Percentiles rank a stretch among this genome's conserved stretches.
These are phyloP conservation scores for Cystoisospora suis DNA, from an alignment of 169 alveolate genomes.

Conservation along the genomic window DNA sequence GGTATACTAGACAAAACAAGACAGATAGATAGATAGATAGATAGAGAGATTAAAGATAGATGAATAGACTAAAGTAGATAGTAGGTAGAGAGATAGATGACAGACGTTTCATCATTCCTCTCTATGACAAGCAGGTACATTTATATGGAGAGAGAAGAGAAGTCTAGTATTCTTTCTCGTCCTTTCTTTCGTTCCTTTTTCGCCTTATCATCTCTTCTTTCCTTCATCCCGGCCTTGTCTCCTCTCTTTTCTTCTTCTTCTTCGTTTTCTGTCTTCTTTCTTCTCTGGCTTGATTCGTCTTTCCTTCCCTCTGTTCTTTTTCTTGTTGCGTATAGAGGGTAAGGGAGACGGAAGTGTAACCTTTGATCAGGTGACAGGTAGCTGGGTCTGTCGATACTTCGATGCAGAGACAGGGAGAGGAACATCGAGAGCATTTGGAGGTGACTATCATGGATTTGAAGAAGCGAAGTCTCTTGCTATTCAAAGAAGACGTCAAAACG, in stretches of 20 bases:
- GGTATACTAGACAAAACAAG: too few relatives aligned
- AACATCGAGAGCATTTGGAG: not conserved
- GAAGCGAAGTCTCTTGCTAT: not conserved
- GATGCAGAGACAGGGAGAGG: not conserved
- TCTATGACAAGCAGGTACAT: not conserved
- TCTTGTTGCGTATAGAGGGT: not conserved
- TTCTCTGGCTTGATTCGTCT: not conserved
- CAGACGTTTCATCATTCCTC: not conserved
- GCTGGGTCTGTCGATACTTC: not conserved
- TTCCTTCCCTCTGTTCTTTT: not conserved
- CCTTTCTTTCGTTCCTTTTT: not conserved
- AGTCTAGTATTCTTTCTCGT: not conserved
- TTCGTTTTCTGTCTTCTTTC: not conserved
- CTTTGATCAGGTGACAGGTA: slow-evolving; percentile 11
- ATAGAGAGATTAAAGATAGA: not conserved
- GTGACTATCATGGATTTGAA: slow-evolving; percentile 24
- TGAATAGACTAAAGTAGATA: not conserved
- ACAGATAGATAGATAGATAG: not conserved
- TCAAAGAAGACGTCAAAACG: too few relatives aligned
- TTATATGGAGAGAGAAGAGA: not conserved
- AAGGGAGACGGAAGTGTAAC: too few relatives aligned
- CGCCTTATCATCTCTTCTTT: not conserved
- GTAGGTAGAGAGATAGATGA: not conserved
- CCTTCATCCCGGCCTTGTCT: not conserved
- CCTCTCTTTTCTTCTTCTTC: too few relatives aligned